Percentiles rank a stretch among this genome's conserved stretches.
phyloP scores from a whole-genome alignment of 495 filamentous ascomycete genomes.

The Thozetella sp. region DNA sequence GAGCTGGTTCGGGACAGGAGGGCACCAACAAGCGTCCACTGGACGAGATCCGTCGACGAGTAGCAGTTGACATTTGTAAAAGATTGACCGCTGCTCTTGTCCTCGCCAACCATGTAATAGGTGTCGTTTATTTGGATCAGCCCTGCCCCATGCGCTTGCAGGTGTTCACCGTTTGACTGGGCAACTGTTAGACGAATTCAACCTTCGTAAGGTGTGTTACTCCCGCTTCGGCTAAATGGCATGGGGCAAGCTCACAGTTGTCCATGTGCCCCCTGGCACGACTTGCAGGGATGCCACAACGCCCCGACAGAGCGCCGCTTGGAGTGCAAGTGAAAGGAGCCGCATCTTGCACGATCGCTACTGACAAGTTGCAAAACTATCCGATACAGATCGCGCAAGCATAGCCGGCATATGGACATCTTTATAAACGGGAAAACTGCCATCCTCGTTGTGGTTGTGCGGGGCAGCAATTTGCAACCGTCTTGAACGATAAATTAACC shows the following conservation, averaged over 20 bases:
- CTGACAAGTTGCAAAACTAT: not conserved
- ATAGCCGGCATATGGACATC: not conserved
- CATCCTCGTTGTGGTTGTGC: not conserved
- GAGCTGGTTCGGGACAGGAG: constrained; percentile 48
- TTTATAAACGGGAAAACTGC: constrained; percentile 5
- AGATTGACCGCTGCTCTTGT: constrained; percentile 58
- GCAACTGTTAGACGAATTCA: not conserved
- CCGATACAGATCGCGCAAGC: not conserved
- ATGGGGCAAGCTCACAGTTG: constrained; percentile 27
- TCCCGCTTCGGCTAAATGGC: not conserved
- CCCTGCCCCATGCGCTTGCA: constrained; percentile 64
- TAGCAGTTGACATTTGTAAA: constrained; percentile 66
- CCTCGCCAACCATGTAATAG: constrained; percentile 69
- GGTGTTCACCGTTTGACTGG: constrained; percentile 53
- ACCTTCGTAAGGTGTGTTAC: constrained; percentile 1
- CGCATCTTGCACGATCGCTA: constrained; percentile 4
- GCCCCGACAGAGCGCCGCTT: constrained; percentile 15
- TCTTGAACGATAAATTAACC: not conserved
- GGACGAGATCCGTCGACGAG: constrained; percentile 56
- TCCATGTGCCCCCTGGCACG: constrained; percentile 53
- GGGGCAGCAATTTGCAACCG: constrained; percentile 4
- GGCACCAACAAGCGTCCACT: constrained; percentile 61
- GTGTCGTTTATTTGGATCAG: constrained; percentile 52
- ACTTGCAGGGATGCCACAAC: constrained; percentile 33
- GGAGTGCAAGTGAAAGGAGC: constrained; percentile 3